Base-by-base conservation (phyloP, 306 rosid genomes). In the Pterocarpus macrocarpus region DNA sequence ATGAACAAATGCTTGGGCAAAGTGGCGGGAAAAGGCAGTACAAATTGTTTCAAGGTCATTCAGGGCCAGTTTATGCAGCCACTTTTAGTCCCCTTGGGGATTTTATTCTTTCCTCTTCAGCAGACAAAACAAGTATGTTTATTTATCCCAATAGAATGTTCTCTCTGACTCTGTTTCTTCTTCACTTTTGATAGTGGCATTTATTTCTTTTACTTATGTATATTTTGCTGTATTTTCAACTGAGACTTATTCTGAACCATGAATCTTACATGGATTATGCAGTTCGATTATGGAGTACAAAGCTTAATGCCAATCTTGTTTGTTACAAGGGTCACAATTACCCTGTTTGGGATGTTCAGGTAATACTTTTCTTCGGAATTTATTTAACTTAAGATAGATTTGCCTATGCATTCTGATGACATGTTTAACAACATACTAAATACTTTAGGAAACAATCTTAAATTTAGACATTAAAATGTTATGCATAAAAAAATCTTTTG, bases 261-360 rank as follows among this genome's bases (percentile, higher is more conserved):
- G 39, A 39, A 49, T 83, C 39, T 81, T 80, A 57, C 53, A 68
- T 85, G 80, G 38, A 50, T 72, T 45, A 61, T 86, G 90, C 92
- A 95, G 99, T 95, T 89, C 89, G 98, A 49, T 85, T 93, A 69
- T 95, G 98, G 99, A 95, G 94, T 93, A 89, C 97, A 57, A 88
- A 89, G 66, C 88, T 93, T 69, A 89, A 90, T 75, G 90, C 94
- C 76, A 95, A 92, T 87, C 98, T 95, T 79, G 99, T 95, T 84
- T 95, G 98, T 89, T 95, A 93, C 82, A 95, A 92, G 90, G 99
- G 98, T 84, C 98, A 95, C 86, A 95, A 95, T 87, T 93, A 95
- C 81, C 99, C 98, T 33, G 98, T 93, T 53, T 95, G 99, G 99
- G 99, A 95, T 90, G 99, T 95, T 85, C 97, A 92, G 93, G 99